Conservation (phyloP, 78 protist species). For the Dictyostelium citrinum region DNA sequence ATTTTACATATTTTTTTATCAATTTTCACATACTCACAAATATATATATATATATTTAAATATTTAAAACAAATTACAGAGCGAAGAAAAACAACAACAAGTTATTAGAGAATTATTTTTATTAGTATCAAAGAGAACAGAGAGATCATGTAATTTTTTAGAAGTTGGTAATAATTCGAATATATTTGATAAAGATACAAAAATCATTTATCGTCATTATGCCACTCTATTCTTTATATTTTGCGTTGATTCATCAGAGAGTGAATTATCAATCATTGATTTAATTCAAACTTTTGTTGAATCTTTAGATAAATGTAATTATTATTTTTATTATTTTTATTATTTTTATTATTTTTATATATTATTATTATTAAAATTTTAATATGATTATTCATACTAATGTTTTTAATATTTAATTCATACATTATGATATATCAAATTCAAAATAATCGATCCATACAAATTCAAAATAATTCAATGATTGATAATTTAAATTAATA, state of each 20-base stretch:
- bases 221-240: constrained; percentile 97
- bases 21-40: not conserved
- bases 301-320: constrained; percentile 89
- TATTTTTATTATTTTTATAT: not conserved
- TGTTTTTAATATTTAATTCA: too few relatives aligned
- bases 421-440: too few relatives aligned
- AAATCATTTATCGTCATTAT: constrained; percentile 93
- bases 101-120: constrained; percentile 83
- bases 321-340: not conserved
- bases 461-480: too few relatives aligned
- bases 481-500: not conserved
- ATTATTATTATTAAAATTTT: not conserved
- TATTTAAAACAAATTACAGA: constrained; percentile 54
- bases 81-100: constrained; percentile 86
- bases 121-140: constrained; percentile 89
- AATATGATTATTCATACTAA: too few relatives aligned
- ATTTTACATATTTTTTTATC: not conserved
- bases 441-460: too few relatives aligned
- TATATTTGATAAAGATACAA: constrained; percentile 85
- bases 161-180: constrained; percentile 57
- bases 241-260: constrained; percentile 90
- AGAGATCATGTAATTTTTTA: constrained; percentile 92
- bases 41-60: not conserved
- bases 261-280: constrained; percentile 95
- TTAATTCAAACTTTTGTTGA: constrained; percentile 97